phyloP scores from a whole-genome alignment of 306 rosid genomes.

The Prunus mongolica region DNA sequence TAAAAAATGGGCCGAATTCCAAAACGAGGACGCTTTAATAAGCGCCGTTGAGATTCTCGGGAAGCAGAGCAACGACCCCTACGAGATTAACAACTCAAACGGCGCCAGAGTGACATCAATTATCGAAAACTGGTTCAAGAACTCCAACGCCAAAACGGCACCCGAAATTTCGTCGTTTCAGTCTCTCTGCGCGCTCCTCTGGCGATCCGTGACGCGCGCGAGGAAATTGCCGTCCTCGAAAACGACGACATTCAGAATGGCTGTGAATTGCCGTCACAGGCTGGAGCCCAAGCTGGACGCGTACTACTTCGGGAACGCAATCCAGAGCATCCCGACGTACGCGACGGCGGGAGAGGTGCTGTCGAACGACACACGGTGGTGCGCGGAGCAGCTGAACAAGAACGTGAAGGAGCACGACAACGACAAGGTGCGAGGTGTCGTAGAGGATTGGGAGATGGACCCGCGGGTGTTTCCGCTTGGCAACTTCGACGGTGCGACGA shows the following conservation, averaged over 20 bases:
- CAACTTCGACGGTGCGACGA: conserved; percentile 71
- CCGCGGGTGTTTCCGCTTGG: conserved; percentile 85
- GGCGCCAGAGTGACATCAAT: conserved; percentile 29
- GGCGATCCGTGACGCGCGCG: conserved; percentile 82
- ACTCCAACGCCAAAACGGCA: conserved; percentile 3
- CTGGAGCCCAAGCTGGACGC: conserved; percentile 61
- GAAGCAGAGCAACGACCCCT: conserved; percentile 50
- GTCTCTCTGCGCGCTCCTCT: conserved; percentile 66
- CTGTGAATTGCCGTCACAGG: conserved; percentile 73
- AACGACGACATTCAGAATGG: conserved; percentile 84
- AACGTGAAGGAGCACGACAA: conserved; percentile 65
- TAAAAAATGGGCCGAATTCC: not conserved
- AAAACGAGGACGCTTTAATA: conserved; percentile 7
- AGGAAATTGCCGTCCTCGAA: conserved; percentile 49
- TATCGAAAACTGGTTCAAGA: conserved; percentile 43
- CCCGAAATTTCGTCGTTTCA: conserved; percentile 77
- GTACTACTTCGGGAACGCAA: conserved; percentile 89
- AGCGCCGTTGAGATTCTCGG: conserved; percentile 40
- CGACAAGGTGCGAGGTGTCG: conserved; percentile 42
- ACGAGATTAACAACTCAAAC: conserved; percentile 18
- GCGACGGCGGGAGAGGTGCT: conserved; percentile 54
- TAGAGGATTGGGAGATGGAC: conserved; percentile 71
- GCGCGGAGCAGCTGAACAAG: conserved; percentile 67
- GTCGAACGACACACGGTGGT: conserved; percentile 57
- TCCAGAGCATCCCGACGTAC: conserved; percentile 69